Evolutionary conservation across 1,284 basidiomycete genomes (phyloP).

Genomic region (Leccinum pachyderme): DNA sequence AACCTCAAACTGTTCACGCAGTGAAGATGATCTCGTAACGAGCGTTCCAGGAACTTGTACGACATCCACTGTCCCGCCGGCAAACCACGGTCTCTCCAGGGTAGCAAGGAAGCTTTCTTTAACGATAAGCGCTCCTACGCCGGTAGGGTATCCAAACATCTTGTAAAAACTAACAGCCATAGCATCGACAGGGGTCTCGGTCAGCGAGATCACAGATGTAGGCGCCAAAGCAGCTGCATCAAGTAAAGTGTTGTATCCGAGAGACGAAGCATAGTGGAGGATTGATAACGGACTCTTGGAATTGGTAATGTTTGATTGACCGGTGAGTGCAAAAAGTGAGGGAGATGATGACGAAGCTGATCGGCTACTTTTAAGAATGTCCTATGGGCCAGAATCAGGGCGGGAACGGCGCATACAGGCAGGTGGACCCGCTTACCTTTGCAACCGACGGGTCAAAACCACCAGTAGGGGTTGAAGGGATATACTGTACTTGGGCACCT

Average conservation of each 20-base stretch:
- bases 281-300: slow-evolving; percentile 58
- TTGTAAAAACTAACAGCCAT: slow-evolving; percentile 87
- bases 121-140: slow-evolving; percentile 76
- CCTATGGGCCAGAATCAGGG: slow-evolving; percentile 30
- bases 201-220: slow-evolving; percentile 63
- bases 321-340: slow-evolving; percentile 70
- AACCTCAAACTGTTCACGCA: slow-evolving; percentile 77
- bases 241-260: slow-evolving; percentile 72
- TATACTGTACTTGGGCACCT: slow-evolving; percentile 59
- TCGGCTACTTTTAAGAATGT: slow-evolving; percentile 43
- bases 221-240: slow-evolving; percentile 80
- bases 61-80: slow-evolving; percentile 77
- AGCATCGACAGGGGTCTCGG: slow-evolving; percentile 68
- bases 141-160: slow-evolving; percentile 87
- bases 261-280: slow-evolving; percentile 56
- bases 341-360: slow-evolving; percentile 43
- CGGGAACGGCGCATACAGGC: slow-evolving; percentile 20
- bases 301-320: slow-evolving; percentile 79
- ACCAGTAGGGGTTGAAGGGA: slow-evolving; percentile 60
- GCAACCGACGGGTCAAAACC: slow-evolving; percentile 57
- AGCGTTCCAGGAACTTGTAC: slow-evolving; percentile 75
- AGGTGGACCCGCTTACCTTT: slow-evolving; percentile 45
- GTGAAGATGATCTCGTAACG: slow-evolving; percentile 56
- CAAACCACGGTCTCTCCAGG: slow-evolving; percentile 76
- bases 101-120: slow-evolving; percentile 62